phyloP scores from a whole-genome alignment of 345 rosid species.

The Syzygium jambos region DNA sequence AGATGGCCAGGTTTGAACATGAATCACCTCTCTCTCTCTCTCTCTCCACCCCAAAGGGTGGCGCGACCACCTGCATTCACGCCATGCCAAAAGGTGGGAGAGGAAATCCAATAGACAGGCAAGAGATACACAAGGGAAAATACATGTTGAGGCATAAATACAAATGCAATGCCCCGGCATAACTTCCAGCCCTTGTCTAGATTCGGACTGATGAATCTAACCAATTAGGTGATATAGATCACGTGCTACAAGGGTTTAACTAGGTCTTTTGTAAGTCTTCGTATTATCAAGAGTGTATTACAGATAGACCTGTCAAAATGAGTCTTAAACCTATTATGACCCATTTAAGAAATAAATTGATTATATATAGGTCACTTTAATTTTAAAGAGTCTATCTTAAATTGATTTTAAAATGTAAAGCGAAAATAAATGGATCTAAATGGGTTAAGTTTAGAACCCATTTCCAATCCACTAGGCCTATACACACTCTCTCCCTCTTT shows the following conservation, averaged over 20 bases:
- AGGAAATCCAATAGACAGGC: not conserved
- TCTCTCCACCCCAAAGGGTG: not conserved
- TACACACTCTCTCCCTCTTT: too few relatives aligned
- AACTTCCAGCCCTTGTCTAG: not conserved
- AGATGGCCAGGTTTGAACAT: conserved; percentile 69
- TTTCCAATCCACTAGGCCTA: too few relatives aligned
- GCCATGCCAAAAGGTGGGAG: not conserved
- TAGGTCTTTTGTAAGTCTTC: not conserved
- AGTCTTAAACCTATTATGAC: too few relatives aligned
- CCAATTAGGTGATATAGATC: not conserved
- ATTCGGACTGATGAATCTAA: not conserved
- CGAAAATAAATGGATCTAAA: too few relatives aligned
- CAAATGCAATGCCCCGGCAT: not conserved
- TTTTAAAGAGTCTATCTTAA: too few relatives aligned
- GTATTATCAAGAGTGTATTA: not conserved
- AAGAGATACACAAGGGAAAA: not conserved
- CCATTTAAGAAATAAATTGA: too few relatives aligned
- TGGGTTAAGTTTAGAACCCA: too few relatives aligned
- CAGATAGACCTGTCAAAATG: too few relatives aligned
- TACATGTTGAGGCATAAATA: not conserved
- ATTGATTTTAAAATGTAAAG: too few relatives aligned
- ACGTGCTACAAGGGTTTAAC: not conserved
- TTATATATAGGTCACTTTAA: too few relatives aligned
- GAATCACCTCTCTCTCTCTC: not conserved
- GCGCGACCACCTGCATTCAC: conserved; percentile 1